phyloP scores from a whole-genome alignment of 495 filamentous ascomycete species.

The Daldinia vernicosa region DNA sequence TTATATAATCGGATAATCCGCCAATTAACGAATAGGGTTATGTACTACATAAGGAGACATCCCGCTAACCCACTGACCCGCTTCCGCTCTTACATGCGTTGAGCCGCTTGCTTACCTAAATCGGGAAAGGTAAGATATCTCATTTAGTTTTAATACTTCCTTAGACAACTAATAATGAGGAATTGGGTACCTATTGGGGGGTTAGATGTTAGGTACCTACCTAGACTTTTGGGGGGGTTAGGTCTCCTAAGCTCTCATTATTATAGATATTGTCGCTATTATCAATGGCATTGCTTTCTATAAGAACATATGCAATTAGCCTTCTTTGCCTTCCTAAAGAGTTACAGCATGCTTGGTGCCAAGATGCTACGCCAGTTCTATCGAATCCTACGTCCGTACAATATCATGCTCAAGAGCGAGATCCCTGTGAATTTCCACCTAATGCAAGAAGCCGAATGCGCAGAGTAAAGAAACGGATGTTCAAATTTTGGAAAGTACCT shows the following conservation, averaged over 20 bases:
- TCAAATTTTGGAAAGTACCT: background rate
- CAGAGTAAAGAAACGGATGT: background rate
- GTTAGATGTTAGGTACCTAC: too few species aligned
- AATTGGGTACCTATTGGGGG: too few species aligned
- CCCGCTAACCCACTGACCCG: background rate
- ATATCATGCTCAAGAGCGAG: background rate
- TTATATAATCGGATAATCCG: constrained; percentile 7
- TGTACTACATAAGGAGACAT: background rate
- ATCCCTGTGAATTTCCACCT: background rate
- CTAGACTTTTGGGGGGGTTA: background rate
- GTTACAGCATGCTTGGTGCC: background rate
- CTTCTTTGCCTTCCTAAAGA: background rate
- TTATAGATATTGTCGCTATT: background rate
- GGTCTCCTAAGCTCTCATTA: background rate
- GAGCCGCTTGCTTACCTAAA: constrained; percentile 11
- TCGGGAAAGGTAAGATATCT: background rate
- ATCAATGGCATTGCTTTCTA: background rate
- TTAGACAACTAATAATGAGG: background rate
- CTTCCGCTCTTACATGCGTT: background rate
- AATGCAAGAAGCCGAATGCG: background rate
- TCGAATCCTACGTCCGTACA: background rate
- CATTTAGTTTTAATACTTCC: background rate
- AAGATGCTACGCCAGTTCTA: background rate
- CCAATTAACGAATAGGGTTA: background rate
- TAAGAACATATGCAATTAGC: background rate